Percentiles rank a stretch among this genome's conserved stretches.
These are phyloP conservation scores for Yamadazyma scolyti DNA, from an alignment of 805 yeast genomes.

Conservation along the genomic window DNA sequence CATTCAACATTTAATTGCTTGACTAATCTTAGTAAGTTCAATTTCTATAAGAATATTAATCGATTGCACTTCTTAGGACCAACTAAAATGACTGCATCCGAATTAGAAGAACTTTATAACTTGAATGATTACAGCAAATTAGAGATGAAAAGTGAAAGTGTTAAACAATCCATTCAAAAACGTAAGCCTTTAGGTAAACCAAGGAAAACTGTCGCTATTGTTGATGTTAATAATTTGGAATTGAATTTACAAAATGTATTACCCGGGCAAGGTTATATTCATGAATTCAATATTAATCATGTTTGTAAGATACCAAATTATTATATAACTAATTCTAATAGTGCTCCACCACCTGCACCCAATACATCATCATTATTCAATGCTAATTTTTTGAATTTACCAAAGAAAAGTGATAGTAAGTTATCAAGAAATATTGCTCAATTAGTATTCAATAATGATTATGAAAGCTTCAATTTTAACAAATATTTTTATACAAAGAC, in stretches of 20 bases:
- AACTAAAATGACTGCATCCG: constrained; percentile 27
- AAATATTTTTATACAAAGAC: constrained; percentile 39
- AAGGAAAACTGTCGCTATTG: constrained; percentile 25
- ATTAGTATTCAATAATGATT: constrained; percentile 31
- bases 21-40: constrained; percentile 30
- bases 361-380: constrained; percentile 3
- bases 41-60: constrained; percentile 27
- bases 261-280: constrained; percentile 44
- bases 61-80: constrained; percentile 12
- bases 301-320: constrained; percentile 42
- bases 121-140: constrained; percentile 26
- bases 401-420: constrained; percentile 13
- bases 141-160: constrained; percentile 7
- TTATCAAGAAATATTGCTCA: constrained; percentile 33
- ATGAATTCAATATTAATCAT: constrained; percentile 37
- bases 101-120: constrained; percentile 30
- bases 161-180: constrained; percentile 9
- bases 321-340: constrained; percentile 22
- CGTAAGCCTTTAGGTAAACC: constrained; percentile 27
- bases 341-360: constrained; percentile 18
- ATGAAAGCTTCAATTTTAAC: constrained; percentile 29
- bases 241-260: constrained; percentile 35
- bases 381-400: constrained; percentile 6
- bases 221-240: constrained; percentile 40
- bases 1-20: constrained; percentile 35